These are phyloP conservation scores for Jackrogersella multiformis DNA, from an alignment of 495 filamentous ascomycete species.

Conservation along the genomic window DNA sequence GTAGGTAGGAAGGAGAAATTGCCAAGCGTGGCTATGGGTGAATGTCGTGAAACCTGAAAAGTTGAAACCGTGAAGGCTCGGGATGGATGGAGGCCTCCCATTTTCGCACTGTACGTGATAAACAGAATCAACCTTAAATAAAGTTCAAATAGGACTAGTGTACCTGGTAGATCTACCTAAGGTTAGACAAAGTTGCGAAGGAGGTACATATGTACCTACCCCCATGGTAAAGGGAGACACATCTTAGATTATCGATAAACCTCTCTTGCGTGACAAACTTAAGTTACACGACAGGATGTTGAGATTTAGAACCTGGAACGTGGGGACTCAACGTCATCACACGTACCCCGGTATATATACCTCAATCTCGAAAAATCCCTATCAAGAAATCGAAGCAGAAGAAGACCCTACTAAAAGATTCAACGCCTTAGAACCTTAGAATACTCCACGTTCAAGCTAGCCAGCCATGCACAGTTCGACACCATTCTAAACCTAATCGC, in stretches of 20 bases:
- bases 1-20: constrained; percentile 8
- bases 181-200: not conserved
- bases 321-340: too few relatives aligned
- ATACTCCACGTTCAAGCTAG: not conserved
- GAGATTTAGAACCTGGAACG: not conserved
- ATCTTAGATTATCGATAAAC: not conserved
- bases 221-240: not conserved
- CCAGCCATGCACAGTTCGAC: not conserved
- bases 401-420: too few relatives aligned
- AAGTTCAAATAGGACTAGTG: not conserved
- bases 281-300: not conserved
- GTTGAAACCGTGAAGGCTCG: constrained; percentile 8
- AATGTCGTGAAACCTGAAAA: constrained; percentile 21
- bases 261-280: not conserved
- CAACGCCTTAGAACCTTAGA: too few relatives aligned
- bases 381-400: too few relatives aligned
- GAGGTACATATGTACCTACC: too few relatives aligned
- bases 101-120: not conserved
- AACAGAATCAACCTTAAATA: too few relatives aligned
- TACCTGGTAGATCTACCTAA: constrained; percentile 14
- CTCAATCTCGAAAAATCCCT: too few relatives aligned
- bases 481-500: not conserved
- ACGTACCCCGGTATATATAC: too few relatives aligned
- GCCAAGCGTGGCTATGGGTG: constrained; percentile 40
- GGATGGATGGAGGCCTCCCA: constrained; percentile 37